Evolutionary conservation across 2,329 filamentous ascomycete genomes (phyloP).

Genomic region (Botrytis medusae): DNA sequence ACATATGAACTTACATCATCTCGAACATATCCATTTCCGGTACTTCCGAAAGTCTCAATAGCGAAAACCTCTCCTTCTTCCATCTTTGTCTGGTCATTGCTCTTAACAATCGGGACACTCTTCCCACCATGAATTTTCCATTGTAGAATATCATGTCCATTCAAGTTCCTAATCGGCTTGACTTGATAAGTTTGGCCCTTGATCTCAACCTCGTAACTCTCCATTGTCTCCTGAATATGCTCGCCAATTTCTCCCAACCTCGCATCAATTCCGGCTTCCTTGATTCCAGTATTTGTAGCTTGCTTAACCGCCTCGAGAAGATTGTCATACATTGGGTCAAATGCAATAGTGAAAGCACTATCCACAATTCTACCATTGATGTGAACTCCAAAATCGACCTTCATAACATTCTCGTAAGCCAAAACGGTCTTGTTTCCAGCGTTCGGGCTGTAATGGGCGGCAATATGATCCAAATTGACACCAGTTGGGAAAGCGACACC

Average conservation of each 20-base stretch:
- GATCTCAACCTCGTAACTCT: slow-evolving; percentile 60
- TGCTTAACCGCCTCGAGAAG: slow-evolving; percentile 65
- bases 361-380: slow-evolving; percentile 71
- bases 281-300: slow-evolving; percentile 73
- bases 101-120: slow-evolving; percentile 91
- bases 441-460: slow-evolving; percentile 85
- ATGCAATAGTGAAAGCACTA: slow-evolving; percentile 68
- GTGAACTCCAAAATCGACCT: slow-evolving; percentile 71
- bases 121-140: slow-evolving; percentile 92
- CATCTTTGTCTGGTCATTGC: slow-evolving; percentile 88
- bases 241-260: slow-evolving; percentile 67
- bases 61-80: slow-evolving; percentile 95
- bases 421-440: slow-evolving; percentile 76
- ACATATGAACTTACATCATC: slow-evolving; percentile 65
- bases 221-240: slow-evolving; percentile 61
- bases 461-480: slow-evolving; percentile 79
- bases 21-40: slow-evolving; percentile 81
- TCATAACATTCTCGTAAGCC: slow-evolving; percentile 68
- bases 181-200: slow-evolving; percentile 53
- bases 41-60: slow-evolving; percentile 94
- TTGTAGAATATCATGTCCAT: slow-evolving; percentile 80
- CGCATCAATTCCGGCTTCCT: slow-evolving; percentile 89
- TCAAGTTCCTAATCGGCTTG: slow-evolving; percentile 55
- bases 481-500: slow-evolving; percentile 88
- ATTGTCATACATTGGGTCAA: slow-evolving; percentile 67